Conservation (phyloP, 352 stramenopile species). For the Phytophthora tubulina region DNA sequence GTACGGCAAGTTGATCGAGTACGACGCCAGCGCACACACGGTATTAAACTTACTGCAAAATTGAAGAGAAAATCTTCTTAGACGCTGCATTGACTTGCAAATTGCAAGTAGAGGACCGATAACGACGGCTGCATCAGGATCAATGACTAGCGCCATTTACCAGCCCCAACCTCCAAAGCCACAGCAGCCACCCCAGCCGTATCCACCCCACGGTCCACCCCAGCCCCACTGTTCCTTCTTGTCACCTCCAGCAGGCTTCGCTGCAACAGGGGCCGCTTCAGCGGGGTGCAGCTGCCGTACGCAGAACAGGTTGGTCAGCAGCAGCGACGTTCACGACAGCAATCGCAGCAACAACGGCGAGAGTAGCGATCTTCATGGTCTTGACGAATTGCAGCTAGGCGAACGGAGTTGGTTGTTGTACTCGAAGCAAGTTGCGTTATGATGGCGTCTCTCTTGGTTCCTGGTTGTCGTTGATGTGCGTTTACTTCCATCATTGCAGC, state of each 20-base stretch:
- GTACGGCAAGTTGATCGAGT: too few species aligned
- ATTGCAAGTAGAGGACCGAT: too few species aligned
- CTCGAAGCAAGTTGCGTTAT: conserved; percentile 27
- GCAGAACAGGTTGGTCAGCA: conserved; percentile 26
- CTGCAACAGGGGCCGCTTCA: not conserved
- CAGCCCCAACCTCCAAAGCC: too few species aligned
- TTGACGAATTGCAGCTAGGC: not conserved
- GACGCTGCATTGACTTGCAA: too few species aligned
- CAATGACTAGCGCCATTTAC: too few species aligned
- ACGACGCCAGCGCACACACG: too few species aligned
- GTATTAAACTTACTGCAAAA: too few species aligned
- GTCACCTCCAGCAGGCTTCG: not conserved
- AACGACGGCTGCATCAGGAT: too few species aligned
- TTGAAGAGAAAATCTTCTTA: too few species aligned
- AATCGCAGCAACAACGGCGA: conserved; percentile 22
- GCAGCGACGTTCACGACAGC: conserved; percentile 28
- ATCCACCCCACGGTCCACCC: conserved; percentile 16
- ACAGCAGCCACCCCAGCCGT: not conserved
- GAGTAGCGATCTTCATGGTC: conserved; percentile 27
- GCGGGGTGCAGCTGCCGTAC: not conserved
- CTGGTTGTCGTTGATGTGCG: not conserved
- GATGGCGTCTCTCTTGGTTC: not conserved
- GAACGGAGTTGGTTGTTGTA: not conserved
- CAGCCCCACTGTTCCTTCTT: conserved; percentile 25
- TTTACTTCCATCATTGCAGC: not conserved